A percentile compares a stretch with the other conserved stretches of the same genome.
phyloP scores from a whole-genome alignment of 2,329 filamentous ascomycete species.

The Cladophialophora immunda region DNA sequence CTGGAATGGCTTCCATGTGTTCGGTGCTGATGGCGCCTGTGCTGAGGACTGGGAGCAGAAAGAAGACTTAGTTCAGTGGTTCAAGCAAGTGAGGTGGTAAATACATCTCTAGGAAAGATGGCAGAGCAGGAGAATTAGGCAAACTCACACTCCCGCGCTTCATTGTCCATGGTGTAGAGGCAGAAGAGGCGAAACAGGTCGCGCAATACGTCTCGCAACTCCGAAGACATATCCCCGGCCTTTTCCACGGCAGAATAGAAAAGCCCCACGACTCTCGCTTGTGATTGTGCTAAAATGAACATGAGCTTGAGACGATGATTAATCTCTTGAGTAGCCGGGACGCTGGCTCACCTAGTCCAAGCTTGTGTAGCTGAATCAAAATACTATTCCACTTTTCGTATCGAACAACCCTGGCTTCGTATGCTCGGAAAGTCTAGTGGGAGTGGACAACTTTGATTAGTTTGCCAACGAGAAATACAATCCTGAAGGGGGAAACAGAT shows the following conservation, averaged over 20 bases:
- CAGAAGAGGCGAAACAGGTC: conserved; percentile 55
- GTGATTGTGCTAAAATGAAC: conserved; percentile 5
- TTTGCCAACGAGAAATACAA: no score
- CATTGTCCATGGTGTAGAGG: conserved; percentile 71
- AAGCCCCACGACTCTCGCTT: conserved; percentile 8
- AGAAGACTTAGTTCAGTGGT: neutral
- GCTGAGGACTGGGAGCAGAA: conserved; percentile 62
- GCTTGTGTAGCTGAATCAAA: conserved; percentile 78
- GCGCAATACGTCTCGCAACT: conserved; percentile 36
- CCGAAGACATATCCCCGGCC: conserved; percentile 60
- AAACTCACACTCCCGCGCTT: conserved; percentile 66
- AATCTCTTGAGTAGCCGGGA: no score
- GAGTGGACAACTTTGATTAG: no score
- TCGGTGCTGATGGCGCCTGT: conserved; percentile 67
- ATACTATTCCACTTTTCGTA: conserved; percentile 80
- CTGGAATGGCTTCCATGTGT: conserved; percentile 43
- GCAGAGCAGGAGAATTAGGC: no score
- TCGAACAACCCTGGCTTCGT: conserved; percentile 75
- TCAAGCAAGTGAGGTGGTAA: no score
- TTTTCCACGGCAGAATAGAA: conserved; percentile 2
- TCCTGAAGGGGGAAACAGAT: no score
- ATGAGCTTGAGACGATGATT: conserved; percentile 61
- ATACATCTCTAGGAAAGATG: no score
- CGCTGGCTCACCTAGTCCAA: conserved; percentile 76
- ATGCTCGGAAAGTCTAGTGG: conserved; percentile 69